These are phyloP conservation scores for Hapsidospora chrysogenum DNA, from an alignment of 495 filamentous ascomycete genomes.

Conservation along the genomic window DNA sequence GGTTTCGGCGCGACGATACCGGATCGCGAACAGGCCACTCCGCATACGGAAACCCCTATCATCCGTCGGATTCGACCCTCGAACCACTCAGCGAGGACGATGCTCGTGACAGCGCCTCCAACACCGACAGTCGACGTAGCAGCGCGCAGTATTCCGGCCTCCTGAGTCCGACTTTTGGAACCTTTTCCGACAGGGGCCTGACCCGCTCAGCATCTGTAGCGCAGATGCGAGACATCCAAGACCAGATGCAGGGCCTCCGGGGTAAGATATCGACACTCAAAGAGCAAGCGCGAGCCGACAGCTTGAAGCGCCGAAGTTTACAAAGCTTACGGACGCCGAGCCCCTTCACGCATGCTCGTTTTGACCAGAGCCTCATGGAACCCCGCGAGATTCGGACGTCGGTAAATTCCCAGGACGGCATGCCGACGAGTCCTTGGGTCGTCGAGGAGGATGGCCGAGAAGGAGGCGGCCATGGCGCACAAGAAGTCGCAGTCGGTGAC, in stretches of 20 bases:
- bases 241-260: conserved; percentile 87
- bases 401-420: too few species aligned
- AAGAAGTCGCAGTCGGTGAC: conserved; percentile 4
- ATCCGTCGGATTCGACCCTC: conserved; percentile 10
- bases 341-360: conserved; percentile 56
- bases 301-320: conserved; percentile 62
- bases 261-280: conserved; percentile 78
- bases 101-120: conserved; percentile 4
- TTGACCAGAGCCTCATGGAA: conserved; percentile 55
- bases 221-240: conserved; percentile 69
- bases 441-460: conserved; percentile 7
- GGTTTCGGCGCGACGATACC: conserved; percentile 1
- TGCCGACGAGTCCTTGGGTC: too few species aligned
- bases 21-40: conserved; percentile 3
- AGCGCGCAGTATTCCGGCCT: conserved; percentile 8
- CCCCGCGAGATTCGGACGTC: too few species aligned
- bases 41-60: conserved; percentile 4
- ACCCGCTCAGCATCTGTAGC: conserved; percentile 38
- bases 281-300: conserved; percentile 69
- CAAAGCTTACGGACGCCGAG: conserved; percentile 74
- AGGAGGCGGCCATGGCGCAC: conserved; percentile 1
- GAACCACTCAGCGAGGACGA: conserved; percentile 24
- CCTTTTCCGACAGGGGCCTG: conserved; percentile 20
- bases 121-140: conserved; percentile 4
- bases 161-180: conserved; percentile 20